Conservation (phyloP, 345 rosid genomes). For the Euclidium syriacum region DNA sequence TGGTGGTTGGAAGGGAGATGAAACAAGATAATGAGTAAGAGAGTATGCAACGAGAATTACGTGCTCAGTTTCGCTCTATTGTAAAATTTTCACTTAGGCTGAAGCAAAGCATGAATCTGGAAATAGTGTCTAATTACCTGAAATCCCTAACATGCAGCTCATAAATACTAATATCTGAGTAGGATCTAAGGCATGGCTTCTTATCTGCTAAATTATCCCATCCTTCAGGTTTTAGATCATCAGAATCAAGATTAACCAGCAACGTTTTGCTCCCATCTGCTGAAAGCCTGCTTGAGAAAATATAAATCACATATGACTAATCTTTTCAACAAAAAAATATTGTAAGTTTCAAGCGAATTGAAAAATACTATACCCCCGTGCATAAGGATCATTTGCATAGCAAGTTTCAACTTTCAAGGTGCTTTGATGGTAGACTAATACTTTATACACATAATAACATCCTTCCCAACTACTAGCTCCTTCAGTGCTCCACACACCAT, state of each 20-base stretch:
- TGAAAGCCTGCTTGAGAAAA: slow-evolving; percentile 63
- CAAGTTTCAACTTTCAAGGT: slow-evolving; percentile 68
- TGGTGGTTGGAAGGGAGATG: neutral
- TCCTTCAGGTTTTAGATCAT: slow-evolving; percentile 64
- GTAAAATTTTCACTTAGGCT: neutral
- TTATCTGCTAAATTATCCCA: slow-evolving; percentile 71
- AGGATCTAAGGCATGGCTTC: slow-evolving; percentile 56
- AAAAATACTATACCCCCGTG: slow-evolving; percentile 67
- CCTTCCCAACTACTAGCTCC: slow-evolving; percentile 81
- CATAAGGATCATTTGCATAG: slow-evolving; percentile 93
- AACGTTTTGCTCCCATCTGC: slow-evolving; percentile 73
- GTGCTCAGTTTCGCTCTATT: neutral
- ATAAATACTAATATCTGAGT: slow-evolving; percentile 76
- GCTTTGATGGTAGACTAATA: slow-evolving; percentile 77
- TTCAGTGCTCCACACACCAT: slow-evolving; percentile 71
- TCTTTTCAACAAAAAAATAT: neutral
- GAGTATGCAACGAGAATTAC: neutral
- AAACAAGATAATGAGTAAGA: neutral
- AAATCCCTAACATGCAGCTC: slow-evolving; percentile 96
- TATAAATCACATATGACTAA: slow-evolving; percentile 23
- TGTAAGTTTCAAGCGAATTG: slow-evolving; percentile 18
- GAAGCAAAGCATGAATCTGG: slow-evolving; percentile 1
- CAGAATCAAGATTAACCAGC: slow-evolving; percentile 60
- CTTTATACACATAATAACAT: slow-evolving; percentile 76
- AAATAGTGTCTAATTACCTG: slow-evolving; percentile 43